A percentile compares a stretch with the other conserved stretches of the same genome.
phyloP scores from a whole-genome alignment of 2,329 filamentous ascomycete genomes.

The Sporothrix sp. region DNA sequence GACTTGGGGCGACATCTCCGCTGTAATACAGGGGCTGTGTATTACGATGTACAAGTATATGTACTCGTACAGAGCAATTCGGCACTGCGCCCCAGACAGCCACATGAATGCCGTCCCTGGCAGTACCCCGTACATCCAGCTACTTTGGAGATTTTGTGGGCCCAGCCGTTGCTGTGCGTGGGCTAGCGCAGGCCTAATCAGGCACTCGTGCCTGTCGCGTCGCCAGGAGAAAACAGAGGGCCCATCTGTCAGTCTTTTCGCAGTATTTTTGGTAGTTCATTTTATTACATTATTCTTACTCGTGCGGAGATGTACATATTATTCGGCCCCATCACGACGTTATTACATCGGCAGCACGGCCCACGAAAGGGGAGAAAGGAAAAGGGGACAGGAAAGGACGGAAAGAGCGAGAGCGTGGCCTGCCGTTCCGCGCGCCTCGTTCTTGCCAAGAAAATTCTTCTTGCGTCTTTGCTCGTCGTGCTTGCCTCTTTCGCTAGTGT shows the following conservation, averaged over 20 bases:
- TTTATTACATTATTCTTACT: slow-evolving; percentile 2
- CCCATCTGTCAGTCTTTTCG: no score
- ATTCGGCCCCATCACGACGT: slow-evolving; percentile 6
- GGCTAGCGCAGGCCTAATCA: slow-evolving; percentile 1
- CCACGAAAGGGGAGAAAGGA: slow-evolving; percentile 1
- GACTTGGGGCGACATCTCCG: no score
- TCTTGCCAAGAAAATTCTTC: slow-evolving; percentile 6
- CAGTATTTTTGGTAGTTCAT: background rate
- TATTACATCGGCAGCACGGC: background rate
- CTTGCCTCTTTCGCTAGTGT: background rate
- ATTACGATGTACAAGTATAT: no score
- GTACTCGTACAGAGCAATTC: no score
- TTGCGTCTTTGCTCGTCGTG: slow-evolving; percentile 1
- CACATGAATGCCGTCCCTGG: no score
- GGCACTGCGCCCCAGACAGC: no score
- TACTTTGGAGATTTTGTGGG: background rate
- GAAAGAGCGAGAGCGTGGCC: background rate
- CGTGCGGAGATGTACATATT: no score
- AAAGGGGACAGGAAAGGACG: background rate
- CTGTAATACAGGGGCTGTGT: no score
- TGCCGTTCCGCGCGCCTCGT: background rate
- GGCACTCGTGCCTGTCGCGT: slow-evolving; percentile 6
- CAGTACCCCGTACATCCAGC: background rate
- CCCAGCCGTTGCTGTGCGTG: slow-evolving; percentile 10
- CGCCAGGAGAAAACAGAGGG: slow-evolving; percentile 1